phyloP scores from a whole-genome alignment of 75 land plant genomes.

The Sequoia sempervirens region DNA sequence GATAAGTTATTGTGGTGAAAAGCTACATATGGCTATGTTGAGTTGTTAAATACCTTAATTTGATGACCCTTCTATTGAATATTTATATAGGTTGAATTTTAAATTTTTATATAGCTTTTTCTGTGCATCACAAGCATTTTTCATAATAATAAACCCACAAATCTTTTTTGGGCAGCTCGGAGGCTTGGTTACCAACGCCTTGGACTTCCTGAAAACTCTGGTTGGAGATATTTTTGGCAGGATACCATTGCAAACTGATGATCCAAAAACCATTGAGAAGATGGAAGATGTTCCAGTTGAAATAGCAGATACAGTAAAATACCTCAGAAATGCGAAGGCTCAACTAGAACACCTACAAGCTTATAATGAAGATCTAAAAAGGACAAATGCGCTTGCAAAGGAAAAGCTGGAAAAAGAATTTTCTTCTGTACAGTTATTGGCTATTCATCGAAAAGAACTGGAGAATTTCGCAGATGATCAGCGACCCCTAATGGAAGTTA shows the following conservation, averaged over 20 bases:
- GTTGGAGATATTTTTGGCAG: conserved; percentile 11
- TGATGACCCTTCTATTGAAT: not conserved
- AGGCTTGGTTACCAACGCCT: not conserved
- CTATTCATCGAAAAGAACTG: not conserved
- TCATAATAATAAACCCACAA: not conserved
- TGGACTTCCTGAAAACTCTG: conserved; percentile 4
- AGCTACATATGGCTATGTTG: not conserved
- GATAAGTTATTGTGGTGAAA: not conserved
- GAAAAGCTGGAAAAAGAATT: conserved; percentile 4
- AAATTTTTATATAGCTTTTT: too few relatives aligned
- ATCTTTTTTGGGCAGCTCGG: conserved; percentile 5
- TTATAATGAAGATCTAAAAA: not conserved
- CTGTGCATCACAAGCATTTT: not conserved
- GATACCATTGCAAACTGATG: not conserved
- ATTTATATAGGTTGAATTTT: not conserved
- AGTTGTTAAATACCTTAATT: not conserved
- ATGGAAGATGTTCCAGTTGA: not conserved
- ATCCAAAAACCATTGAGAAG: not conserved
- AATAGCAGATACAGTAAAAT: conserved; percentile 3
- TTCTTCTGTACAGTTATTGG: conserved; percentile 6
- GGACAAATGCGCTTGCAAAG: conserved; percentile 5
- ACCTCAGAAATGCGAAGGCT: not conserved
- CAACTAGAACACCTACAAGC: conserved; percentile 10
- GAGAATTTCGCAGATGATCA: not conserved
- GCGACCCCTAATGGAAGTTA: not conserved